phyloP scores from a whole-genome alignment of 2,329 filamentous ascomycete species.

The Nannizziopsis arthrosporioides region DNA sequence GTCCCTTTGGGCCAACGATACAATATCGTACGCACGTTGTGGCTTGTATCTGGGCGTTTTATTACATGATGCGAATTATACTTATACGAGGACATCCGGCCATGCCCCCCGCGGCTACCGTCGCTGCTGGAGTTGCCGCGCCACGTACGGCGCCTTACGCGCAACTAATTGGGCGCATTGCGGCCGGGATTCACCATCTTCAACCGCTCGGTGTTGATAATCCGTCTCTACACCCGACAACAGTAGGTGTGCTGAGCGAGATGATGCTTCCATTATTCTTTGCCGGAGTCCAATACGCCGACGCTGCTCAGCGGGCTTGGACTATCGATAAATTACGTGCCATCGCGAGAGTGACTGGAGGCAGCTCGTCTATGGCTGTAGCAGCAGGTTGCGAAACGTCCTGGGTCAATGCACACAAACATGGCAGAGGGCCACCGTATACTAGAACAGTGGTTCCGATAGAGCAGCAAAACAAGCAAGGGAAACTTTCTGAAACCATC shows the following conservation, averaged over 20 bases:
- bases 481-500: conserved; percentile 21
- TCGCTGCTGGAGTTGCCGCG: conserved; percentile 69
- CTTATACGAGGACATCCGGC: conserved; percentile 71
- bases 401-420: conserved; percentile 64
- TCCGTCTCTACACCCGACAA: conserved; percentile 56
- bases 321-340: conserved; percentile 61
- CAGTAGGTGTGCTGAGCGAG: conserved; percentile 74
- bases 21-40: conserved; percentile 82
- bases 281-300: conserved; percentile 66
- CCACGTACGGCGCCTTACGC: conserved; percentile 59
- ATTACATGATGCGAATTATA: conserved; percentile 72
- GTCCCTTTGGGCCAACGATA: conserved; percentile 71
- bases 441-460: conserved; percentile 29
- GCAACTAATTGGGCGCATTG: conserved; percentile 65
- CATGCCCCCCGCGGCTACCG: conserved; percentile 85
- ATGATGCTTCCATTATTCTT: conserved; percentile 75
- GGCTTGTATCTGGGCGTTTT: conserved; percentile 75
- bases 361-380: conserved; percentile 72
- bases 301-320: conserved; percentile 63
- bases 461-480: conserved; percentile 15
- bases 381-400: conserved; percentile 71
- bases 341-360: conserved; percentile 70
- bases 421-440: conserved; percentile 68
- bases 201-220: conserved; percentile 26
- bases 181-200: conserved; percentile 51